These are phyloP conservation scores for Camelina laxa DNA, from an alignment of 345 rosid species.

Conservation along the genomic window DNA sequence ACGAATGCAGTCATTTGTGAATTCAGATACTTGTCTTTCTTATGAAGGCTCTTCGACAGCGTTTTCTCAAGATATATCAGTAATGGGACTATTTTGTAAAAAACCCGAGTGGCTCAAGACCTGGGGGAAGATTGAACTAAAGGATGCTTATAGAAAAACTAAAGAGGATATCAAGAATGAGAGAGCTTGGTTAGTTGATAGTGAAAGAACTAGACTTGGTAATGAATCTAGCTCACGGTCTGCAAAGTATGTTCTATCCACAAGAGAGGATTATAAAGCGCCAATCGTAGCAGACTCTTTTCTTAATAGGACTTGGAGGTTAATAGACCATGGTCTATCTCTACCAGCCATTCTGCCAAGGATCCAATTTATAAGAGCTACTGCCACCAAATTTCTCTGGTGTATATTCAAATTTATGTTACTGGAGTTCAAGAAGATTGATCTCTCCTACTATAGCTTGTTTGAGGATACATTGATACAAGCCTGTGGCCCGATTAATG, in stretches of 20 bases:
- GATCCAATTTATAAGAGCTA: slow-evolving; percentile 59
- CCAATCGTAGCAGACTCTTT: slow-evolving; percentile 63
- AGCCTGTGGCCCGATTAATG: slow-evolving; percentile 67
- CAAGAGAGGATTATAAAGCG: slow-evolving; percentile 65
- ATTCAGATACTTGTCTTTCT: slow-evolving; percentile 55
- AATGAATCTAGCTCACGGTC: slow-evolving; percentile 39
- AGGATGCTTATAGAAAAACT: slow-evolving; percentile 68
- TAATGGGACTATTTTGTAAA: slow-evolving; percentile 58
- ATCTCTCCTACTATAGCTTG: slow-evolving; percentile 40
- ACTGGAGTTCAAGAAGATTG: slow-evolving; percentile 54
- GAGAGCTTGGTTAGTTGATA: slow-evolving; percentile 57
- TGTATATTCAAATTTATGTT: slow-evolving; percentile 56
- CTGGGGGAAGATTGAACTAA: slow-evolving; percentile 84
- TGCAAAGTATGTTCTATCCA: slow-evolving; percentile 53
- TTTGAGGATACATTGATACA: slow-evolving; percentile 50
- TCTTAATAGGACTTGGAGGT: slow-evolving; percentile 53
- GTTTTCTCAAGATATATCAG: slow-evolving; percentile 52
- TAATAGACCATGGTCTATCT: slow-evolving; percentile 63
- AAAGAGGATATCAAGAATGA: slow-evolving; percentile 61
- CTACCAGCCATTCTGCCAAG: slow-evolving; percentile 53
- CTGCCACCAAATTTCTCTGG: slow-evolving; percentile 75
- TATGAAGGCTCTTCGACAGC: slow-evolving; percentile 47
- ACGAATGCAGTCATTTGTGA: slow-evolving; percentile 57
- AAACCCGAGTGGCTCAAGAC: slow-evolving; percentile 72
- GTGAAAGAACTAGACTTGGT: slow-evolving; percentile 28